Conservation (phyloP, 2,329 filamentous ascomycete genomes). For the Diplodia seriata region DNA sequence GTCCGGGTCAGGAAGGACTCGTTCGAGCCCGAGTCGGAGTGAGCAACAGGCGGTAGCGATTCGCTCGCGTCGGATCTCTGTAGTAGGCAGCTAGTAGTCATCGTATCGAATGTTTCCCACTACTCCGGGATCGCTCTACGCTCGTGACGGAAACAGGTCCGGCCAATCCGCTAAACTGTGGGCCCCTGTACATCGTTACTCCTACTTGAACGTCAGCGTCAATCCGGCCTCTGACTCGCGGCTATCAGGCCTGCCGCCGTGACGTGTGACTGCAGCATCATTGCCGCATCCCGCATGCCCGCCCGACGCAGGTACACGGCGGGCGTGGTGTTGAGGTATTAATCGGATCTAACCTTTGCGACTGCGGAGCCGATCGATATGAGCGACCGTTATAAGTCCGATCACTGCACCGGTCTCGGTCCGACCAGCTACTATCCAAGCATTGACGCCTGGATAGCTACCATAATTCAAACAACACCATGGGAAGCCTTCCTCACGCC, state of each 20-base stretch:
- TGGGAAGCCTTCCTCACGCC: constrained; percentile 7
- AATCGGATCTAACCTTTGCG: constrained; percentile 22
- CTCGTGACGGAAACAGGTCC: neutral
- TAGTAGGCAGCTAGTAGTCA: neutral
- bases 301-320: neutral
- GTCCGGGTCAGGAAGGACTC: constrained; percentile 27
- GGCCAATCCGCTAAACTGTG: neutral
- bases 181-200: constrained; percentile 3
- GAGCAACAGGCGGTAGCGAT: neutral
- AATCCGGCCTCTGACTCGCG: neutral
- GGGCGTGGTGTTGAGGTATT: constrained; percentile 1
- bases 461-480: neutral
- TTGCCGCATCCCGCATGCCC: neutral
- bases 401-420: constrained; percentile 15
- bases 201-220: neutral
- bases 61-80: neutral
- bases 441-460: neutral
- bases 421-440: neutral
- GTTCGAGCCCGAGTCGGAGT: constrained; percentile 18
- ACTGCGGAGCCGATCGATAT: constrained; percentile 11
- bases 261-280: neutral
- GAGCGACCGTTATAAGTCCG: constrained; percentile 22
- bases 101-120: neutral
- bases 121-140: neutral
- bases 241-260: neutral